phyloP scores from a whole-genome alignment of 2,329 filamentous ascomycete species.

The Cercospora sesami region DNA sequence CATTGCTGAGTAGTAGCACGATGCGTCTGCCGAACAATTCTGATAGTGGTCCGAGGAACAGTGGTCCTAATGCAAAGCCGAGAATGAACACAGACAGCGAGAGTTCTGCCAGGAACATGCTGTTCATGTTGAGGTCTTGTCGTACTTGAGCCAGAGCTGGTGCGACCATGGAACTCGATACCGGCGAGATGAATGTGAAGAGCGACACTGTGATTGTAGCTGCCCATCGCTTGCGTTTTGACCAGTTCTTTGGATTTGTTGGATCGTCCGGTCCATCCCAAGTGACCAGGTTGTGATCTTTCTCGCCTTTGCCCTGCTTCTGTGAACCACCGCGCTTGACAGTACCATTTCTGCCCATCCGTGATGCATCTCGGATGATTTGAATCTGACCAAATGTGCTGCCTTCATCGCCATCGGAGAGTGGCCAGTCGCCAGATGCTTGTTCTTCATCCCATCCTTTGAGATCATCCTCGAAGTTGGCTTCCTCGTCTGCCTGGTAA shows the following conservation, averaged over 20 bases:
- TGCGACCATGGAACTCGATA: conserved; percentile 44
- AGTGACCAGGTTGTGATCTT: conserved; percentile 42
- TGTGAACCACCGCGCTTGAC: conserved; percentile 34
- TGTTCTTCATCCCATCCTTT: conserved; percentile 35
- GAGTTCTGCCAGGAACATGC: conserved; percentile 29
- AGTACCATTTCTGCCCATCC: conserved; percentile 31
- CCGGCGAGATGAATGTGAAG: conserved; percentile 44
- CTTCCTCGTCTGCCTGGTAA: conserved; percentile 38
- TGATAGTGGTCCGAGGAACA: conserved; percentile 41
- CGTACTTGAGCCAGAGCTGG: conserved; percentile 37
- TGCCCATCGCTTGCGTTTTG: conserved; percentile 46
- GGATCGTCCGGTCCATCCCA: conserved; percentile 51
- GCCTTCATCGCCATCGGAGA: conserved; percentile 28
- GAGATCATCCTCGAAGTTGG: conserved; percentile 33
- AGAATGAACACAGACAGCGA: conserved; percentile 43
- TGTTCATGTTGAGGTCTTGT: conserved; percentile 32
- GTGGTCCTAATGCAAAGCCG: conserved; percentile 41
- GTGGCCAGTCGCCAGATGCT: conserved; percentile 27
- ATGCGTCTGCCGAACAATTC: conserved; percentile 42
- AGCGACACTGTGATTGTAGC: conserved; percentile 47
- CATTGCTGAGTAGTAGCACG: conserved; percentile 40
- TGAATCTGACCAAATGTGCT: conserved; percentile 36
- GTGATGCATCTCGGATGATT: conserved; percentile 33
- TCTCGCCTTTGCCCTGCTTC: conserved; percentile 35
- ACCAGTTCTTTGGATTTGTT: conserved; percentile 52